Conservation (phyloP, 345 rosid species). For the Eucalyptus grandis region DNA sequence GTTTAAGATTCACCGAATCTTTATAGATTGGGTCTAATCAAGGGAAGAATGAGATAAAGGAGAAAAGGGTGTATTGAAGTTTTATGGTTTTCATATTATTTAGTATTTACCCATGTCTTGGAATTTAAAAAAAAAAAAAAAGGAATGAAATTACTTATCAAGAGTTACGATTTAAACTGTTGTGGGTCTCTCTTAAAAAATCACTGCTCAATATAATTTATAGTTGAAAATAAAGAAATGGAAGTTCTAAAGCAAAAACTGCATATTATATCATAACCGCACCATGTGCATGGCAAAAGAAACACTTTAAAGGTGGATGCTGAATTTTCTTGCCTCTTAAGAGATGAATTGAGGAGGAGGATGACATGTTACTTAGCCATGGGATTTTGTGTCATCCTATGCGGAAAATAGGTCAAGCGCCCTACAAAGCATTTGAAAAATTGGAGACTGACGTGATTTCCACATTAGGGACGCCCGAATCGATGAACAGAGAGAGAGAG, state of each 20-base stretch:
- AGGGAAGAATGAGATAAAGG: neutral
- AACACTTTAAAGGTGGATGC: neutral
- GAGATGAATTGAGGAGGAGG: neutral
- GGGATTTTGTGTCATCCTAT: neutral
- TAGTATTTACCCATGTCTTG: neutral
- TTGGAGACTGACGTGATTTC: neutral
- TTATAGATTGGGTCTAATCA: neutral
- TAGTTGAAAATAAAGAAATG: neutral
- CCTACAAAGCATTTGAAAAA: neutral
- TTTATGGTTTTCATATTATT: neutral
- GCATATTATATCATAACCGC: neutral
- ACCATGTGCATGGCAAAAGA: neutral
- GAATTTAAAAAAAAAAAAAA: neutral
- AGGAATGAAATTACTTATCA: neutral
- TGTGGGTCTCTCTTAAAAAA: neutral
- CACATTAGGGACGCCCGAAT: neutral
- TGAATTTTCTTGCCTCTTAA: neutral
- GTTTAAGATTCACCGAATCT: neutral
- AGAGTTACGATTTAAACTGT: neutral
- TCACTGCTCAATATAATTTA: neutral
- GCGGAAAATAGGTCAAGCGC: conserved; percentile 7
- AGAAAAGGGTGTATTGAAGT: neutral
- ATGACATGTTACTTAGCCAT: neutral
- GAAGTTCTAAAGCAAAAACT: neutral
- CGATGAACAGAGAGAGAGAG: neutral